These are phyloP conservation scores for Entoloma clypeatum DNA, from an alignment of 1,284 basidiomycete species.

Conservation along the genomic window DNA sequence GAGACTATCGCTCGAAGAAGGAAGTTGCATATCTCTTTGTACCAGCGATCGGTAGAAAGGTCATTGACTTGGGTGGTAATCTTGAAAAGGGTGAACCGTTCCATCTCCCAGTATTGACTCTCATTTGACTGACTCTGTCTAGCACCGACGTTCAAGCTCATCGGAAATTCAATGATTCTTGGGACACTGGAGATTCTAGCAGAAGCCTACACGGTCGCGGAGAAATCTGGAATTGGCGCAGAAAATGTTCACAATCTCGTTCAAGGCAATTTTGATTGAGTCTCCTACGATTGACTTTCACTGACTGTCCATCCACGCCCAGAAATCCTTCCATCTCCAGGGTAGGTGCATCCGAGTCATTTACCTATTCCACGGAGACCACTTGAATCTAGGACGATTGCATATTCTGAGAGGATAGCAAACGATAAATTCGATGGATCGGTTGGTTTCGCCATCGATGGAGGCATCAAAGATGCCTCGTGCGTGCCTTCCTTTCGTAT, in stretches of 20 bases:
- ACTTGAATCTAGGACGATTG: conserved; percentile 38
- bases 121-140: conserved; percentile 8
- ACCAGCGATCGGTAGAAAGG: conserved; percentile 77
- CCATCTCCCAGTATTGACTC: background rate
- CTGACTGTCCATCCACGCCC: background rate
- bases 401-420: conserved; percentile 68
- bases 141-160: conserved; percentile 79
- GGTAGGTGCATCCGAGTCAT: conserved; percentile 32
- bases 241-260: conserved; percentile 56
- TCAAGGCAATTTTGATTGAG: conserved; percentile 40
- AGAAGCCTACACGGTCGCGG: conserved; percentile 79
- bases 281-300: conserved; percentile 20
- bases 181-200: conserved; percentile 75
- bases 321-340: conserved; percentile 61
- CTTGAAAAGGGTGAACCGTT: conserved; percentile 62
- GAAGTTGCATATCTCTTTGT: conserved; percentile 72
- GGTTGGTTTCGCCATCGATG: conserved; percentile 82
- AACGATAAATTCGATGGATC: conserved; percentile 73
- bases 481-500: conserved; percentile 25
- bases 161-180: conserved; percentile 70
- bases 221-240: conserved; percentile 78
- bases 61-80: conserved; percentile 71
- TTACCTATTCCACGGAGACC: conserved; percentile 6
- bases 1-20: conserved; percentile 83
- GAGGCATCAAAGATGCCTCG: conserved; percentile 80